Evolutionary conservation across 1,284 basidiomycete species (phyloP).

Genomic region (Abortiporus biennis): DNA sequence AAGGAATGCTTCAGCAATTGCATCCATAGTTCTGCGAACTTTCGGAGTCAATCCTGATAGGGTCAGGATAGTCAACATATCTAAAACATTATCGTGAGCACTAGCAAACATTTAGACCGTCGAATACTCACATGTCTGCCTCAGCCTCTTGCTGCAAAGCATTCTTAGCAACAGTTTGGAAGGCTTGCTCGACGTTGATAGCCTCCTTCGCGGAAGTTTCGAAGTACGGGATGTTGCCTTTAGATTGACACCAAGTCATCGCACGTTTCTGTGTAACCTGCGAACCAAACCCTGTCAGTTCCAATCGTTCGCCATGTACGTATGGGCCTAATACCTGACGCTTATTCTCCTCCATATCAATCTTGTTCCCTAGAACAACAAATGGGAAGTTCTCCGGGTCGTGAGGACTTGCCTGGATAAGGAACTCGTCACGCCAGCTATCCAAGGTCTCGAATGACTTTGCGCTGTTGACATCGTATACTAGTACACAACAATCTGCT

Average conservation of each 20-base stretch:
- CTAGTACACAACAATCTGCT: conserved; percentile 98
- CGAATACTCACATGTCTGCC: conserved; percentile 76
- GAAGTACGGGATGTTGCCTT: conserved; percentile 99
- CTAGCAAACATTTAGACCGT: background rate
- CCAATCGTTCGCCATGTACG: background rate
- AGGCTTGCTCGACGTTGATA: conserved; percentile 99
- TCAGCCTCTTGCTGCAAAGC: conserved; percentile 96
- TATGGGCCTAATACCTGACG: conserved; percentile 67
- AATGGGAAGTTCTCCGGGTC: conserved; percentile 99
- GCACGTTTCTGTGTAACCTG: conserved; percentile 99
- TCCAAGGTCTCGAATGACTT: conserved; percentile 98
- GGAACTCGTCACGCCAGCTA: conserved; percentile 96
- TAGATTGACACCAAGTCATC: conserved; percentile 99
- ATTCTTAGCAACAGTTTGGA: conserved; percentile 99
- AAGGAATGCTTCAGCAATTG: conserved; percentile 60
- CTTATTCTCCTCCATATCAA: conserved; percentile 99
- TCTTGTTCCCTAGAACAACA: conserved; percentile 98
- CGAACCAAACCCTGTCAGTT: background rate
- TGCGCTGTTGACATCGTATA: conserved; percentile 98
- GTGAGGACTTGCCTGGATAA: conserved; percentile 96
- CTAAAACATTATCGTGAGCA: conserved; percentile 32
- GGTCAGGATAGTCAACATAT: conserved; percentile 98
- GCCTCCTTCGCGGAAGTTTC: conserved; percentile 99
- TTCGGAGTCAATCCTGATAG: conserved; percentile 95
- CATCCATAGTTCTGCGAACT: conserved; percentile 89